Percentiles rank a stretch among this genome's conserved stretches.
Evolutionary conservation across 768 basidiomycete species (phyloP).

Genomic region (Coprinopsis marcescibilis): DNA sequence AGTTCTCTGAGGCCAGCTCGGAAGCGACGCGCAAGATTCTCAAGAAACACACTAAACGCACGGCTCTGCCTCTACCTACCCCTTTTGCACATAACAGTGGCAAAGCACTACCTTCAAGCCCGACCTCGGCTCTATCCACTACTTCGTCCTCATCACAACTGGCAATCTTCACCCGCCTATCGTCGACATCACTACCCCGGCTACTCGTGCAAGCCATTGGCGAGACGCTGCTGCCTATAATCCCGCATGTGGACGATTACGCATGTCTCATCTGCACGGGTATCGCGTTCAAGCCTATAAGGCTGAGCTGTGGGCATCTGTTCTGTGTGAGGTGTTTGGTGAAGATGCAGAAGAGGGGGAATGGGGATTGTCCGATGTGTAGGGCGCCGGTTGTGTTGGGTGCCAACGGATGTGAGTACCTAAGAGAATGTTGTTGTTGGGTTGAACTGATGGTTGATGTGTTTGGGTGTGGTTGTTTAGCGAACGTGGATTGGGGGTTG

Average conservation of each 20-base stretch:
- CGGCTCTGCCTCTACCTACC: slow-evolving; percentile 63
- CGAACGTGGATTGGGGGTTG: slow-evolving; percentile 73
- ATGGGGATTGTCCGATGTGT: slow-evolving; percentile 80
- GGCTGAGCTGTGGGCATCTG: slow-evolving; percentile 74
- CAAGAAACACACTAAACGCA: slow-evolving; percentile 91
- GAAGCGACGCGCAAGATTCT: slow-evolving; percentile 91
- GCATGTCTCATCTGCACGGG: slow-evolving; percentile 82
- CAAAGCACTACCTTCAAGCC: slow-evolving; percentile 7
- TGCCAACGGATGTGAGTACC: slow-evolving; percentile 66
- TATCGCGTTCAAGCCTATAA: slow-evolving; percentile 90
- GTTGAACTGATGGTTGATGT: not conserved
- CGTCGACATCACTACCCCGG: slow-evolving; percentile 27
- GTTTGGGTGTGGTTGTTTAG: slow-evolving; percentile 28
- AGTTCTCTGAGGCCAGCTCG: slow-evolving; percentile 81
- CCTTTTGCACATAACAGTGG: slow-evolving; percentile 13
- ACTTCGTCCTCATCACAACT: slow-evolving; percentile 10
- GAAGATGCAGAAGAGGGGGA: slow-evolving; percentile 83
- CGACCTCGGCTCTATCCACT: slow-evolving; percentile 3
- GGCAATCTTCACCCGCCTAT: slow-evolving; percentile 13
- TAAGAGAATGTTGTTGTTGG: not conserved
- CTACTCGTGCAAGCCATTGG: slow-evolving; percentile 76
- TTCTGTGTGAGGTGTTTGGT: slow-evolving; percentile 79
- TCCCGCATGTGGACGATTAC: slow-evolving; percentile 81
- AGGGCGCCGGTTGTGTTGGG: slow-evolving; percentile 68
- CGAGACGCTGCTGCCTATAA: slow-evolving; percentile 72